A percentile compares a stretch with the other conserved stretches of the same genome.
Evolutionary conservation across 139 green algal genomes (phyloP).

Genomic region (Chlamydomonas eustigma): DNA sequence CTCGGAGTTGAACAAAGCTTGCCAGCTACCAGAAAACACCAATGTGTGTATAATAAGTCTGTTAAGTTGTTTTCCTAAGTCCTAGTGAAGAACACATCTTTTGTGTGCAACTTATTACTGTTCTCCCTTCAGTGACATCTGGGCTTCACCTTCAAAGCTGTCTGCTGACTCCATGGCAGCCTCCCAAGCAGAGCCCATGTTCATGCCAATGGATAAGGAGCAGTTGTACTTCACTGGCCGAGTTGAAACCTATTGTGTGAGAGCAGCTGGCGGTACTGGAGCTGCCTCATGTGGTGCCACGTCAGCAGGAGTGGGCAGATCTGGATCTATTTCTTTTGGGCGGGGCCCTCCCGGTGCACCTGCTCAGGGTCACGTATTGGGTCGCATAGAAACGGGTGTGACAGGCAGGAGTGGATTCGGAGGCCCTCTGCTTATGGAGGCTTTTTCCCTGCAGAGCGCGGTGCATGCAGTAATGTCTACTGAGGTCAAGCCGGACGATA

Average conservation of each 20-base stretch:
- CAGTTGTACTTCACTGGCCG: background rate
- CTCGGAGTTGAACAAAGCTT: too few relatives aligned
- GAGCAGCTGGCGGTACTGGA: background rate
- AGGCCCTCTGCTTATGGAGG: background rate
- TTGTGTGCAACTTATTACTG: too few relatives aligned
- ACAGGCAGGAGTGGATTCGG: background rate
- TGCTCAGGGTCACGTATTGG: background rate
- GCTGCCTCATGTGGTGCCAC: background rate
- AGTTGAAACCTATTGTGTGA: background rate
- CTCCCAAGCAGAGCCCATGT: too few relatives aligned
- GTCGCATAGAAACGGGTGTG: background rate
- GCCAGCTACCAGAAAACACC: too few relatives aligned
- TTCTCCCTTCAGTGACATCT: background rate
- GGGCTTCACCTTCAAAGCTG: background rate
- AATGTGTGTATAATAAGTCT: too few relatives aligned
- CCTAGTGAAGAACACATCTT: too few relatives aligned
- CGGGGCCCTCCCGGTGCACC: too few relatives aligned
- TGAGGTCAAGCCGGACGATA: background rate
- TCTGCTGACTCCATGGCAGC: background rate
- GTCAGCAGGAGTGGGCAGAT: background rate
- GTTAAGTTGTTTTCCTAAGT: too few relatives aligned
- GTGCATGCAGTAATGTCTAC: background rate
- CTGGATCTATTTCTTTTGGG: background rate
- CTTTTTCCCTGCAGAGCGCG: background rate
- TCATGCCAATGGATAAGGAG: background rate